These are phyloP conservation scores for Tulasnella sp. DNA, from an alignment of 768 basidiomycete genomes.

Conservation along the genomic window DNA sequence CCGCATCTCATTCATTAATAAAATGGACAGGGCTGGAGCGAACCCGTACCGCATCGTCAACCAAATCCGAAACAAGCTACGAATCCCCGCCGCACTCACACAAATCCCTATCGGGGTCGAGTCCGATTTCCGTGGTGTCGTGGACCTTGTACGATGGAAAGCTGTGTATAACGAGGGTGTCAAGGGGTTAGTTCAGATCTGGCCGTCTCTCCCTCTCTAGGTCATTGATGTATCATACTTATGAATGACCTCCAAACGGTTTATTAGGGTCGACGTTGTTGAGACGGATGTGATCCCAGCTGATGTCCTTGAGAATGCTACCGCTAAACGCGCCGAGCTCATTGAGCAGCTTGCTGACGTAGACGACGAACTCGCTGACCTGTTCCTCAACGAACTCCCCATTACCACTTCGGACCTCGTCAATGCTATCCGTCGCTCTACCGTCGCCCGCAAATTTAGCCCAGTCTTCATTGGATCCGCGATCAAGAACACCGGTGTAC, in stretches of 20 bases:
- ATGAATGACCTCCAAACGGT: neutral
- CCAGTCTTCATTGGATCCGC: constrained; percentile 97
- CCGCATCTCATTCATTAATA: constrained; percentile 92
- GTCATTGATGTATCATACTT: too few relatives aligned
- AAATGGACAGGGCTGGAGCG: constrained; percentile 98
- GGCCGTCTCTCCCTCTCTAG: too few relatives aligned
- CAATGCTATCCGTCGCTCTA: constrained; percentile 79
- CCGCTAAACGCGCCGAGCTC: constrained; percentile 78
- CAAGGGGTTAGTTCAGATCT: constrained; percentile 59
- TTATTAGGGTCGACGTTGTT: constrained; percentile 54
- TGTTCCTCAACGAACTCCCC: constrained; percentile 73
- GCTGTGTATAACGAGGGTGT: constrained; percentile 87
- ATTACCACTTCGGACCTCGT: constrained; percentile 66
- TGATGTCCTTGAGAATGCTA: constrained; percentile 58
- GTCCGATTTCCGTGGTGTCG: constrained; percentile 76
- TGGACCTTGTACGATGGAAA: constrained; percentile 91
- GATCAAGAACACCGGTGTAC: constrained; percentile 93
- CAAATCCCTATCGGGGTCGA: constrained; percentile 92
- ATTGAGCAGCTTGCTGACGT: constrained; percentile 94
- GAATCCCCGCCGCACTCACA: constrained; percentile 86
- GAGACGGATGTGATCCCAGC: constrained; percentile 83
- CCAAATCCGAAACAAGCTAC: constrained; percentile 85
- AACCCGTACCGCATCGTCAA: constrained; percentile 93
- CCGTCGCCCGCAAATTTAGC: constrained; percentile 78
- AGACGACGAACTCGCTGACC: constrained; percentile 88